Evolutionary conservation across 305 asterid genomes (phyloP), one percentile per base, ranked within the genome.

Genomic region (Ilex paraguariensis): DNA sequence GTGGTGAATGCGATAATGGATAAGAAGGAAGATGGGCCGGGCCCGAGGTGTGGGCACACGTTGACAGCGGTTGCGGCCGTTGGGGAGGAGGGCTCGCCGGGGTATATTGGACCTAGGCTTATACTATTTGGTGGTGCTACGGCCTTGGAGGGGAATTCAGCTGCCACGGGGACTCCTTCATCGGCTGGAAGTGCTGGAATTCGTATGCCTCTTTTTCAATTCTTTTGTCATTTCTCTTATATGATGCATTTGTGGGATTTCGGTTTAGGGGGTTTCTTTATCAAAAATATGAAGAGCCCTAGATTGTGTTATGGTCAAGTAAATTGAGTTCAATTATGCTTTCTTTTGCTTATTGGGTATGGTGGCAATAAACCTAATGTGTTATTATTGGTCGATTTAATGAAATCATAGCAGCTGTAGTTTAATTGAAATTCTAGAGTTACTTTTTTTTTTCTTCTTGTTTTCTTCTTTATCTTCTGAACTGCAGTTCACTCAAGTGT

Each of bases 161-260:
- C 83, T 30, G 88, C 84, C 54, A 73, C 95, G 3, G 96, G 97
- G 65, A 84, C 99, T 60, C 99, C 99, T 52, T 73, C 99, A 13
- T 88, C 99, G 7, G 96, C 97, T 12, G 99, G 97, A 80, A 87
- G 96, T 69, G 98, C 98, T 8, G 99, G 98, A 80, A 94, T 94
- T 67, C 80, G 99, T 94, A 94, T 36, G 42, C 9, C 42, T 36
- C 42, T 36, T 5, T 0, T 8, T 36, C 42, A 36, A 8, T 36
- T 36, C 42, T 36, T 36, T 36, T 4, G 42, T 36, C 42, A 36
- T 36, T 36, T 36, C 42, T 36, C 9, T 21, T 21, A 21, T 21
- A 1, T 21, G 28, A 21, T 21, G 28, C 28, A 21, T 21, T 21
- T 21, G 28, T 21, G 28, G 1, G 28, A 21, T 21, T 21, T 21